Percentiles rank a stretch among this genome's conserved stretches.
phyloP scores from a whole-genome alignment of 1,284 basidiomycete genomes.

The Naganishia sp. region DNA sequence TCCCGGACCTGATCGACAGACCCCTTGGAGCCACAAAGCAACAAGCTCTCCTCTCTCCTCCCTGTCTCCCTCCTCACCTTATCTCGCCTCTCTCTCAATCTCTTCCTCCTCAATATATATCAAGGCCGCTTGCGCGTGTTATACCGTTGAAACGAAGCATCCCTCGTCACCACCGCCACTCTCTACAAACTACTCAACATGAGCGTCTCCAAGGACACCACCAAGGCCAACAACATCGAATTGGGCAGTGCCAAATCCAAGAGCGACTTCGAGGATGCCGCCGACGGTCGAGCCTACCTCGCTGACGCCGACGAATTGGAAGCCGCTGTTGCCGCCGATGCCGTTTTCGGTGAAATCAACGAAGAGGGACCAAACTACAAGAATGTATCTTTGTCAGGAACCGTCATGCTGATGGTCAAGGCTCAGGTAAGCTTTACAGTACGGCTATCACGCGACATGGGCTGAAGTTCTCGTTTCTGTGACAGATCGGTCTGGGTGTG shows the following conservation, averaged over 20 bases:
- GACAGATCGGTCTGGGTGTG: conserved; percentile 47
- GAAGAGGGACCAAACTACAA: conserved; percentile 42
- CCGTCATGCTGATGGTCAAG: conserved; percentile 44
- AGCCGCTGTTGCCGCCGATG: conserved; percentile 33
- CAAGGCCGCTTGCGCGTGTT: no score
- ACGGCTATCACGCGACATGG: not conserved
- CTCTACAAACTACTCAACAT: conserved; percentile 2
- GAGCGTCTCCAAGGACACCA: conserved; percentile 14
- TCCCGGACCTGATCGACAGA: not conserved
- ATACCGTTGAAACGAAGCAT: not conserved
- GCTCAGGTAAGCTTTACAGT: conserved; percentile 27
- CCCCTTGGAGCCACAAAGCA: not conserved
- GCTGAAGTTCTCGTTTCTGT: conserved; percentile 40
- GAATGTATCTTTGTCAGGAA: conserved; percentile 37
- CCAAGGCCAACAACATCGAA: conserved; percentile 7
- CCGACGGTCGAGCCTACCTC: conserved; percentile 21
- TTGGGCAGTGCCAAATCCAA: conserved; percentile 14
- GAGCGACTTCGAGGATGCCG: conserved; percentile 25
- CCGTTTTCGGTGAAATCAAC: conserved; percentile 42
- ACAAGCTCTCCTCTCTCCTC: not conserved
- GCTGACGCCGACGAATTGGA: conserved; percentile 25
- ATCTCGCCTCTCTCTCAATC: conserved; percentile 1
- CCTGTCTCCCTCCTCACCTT: not conserved
- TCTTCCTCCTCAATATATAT: not conserved
- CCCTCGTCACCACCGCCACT: not conserved